Conservation (phyloP, 306 rosid genomes). For the Castanea sativa region DNA sequence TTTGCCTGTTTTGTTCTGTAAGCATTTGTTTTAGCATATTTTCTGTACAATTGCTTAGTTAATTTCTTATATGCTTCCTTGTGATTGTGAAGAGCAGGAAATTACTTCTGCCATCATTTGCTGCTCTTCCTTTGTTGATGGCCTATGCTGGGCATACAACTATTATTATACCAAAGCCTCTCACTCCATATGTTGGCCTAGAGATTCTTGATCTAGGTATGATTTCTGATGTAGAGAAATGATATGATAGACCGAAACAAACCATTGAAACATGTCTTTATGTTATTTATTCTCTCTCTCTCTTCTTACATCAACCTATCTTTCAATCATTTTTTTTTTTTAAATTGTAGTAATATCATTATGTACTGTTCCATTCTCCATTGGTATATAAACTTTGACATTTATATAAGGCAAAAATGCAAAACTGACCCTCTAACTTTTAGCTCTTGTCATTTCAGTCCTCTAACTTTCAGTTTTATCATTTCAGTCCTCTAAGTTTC, state of each 20-base stretch:
- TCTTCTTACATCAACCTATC: background rate
- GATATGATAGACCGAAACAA: background rate
- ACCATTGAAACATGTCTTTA: background rate
- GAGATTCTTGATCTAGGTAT: slow-evolving; percentile 85
- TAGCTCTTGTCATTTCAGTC: too few relatives aligned
- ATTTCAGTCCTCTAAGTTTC: too few relatives aligned
- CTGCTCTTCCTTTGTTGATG: slow-evolving; percentile 94
- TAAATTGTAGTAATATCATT: background rate
- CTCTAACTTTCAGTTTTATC: too few relatives aligned
- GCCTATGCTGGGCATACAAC: slow-evolving; percentile 99
- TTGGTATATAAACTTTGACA: background rate
- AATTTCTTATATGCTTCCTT: slow-evolving; percentile 18
- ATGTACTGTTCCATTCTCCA: background rate
- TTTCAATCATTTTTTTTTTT: background rate
- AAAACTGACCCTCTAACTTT: too few relatives aligned
- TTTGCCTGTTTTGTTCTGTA: background rate
- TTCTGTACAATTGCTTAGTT: slow-evolving; percentile 24
- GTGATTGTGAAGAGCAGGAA: slow-evolving; percentile 69
- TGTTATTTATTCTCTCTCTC: background rate
- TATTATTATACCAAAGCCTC: slow-evolving; percentile 91
- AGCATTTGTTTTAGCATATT: slow-evolving; percentile 10
- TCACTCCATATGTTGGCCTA: slow-evolving; percentile 64
- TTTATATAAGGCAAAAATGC: background rate
- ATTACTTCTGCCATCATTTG: slow-evolving; percentile 81
- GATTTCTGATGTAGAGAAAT: slow-evolving; percentile 12